These are phyloP conservation scores for Fusarium albidum DNA, from an alignment of 2,329 filamentous ascomycete genomes.

Conservation along the genomic window DNA sequence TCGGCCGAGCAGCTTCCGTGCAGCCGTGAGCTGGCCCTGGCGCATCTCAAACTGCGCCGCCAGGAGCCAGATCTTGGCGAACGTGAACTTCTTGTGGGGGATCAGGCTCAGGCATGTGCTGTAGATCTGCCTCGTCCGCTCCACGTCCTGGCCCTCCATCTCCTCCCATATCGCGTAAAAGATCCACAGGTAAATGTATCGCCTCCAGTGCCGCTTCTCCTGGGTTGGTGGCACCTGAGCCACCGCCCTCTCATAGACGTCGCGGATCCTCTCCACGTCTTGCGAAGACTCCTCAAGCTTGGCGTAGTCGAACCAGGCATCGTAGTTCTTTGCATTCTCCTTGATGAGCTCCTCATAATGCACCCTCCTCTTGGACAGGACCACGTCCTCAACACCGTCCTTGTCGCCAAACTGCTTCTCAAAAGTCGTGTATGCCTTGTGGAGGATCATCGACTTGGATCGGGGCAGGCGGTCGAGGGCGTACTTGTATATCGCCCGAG, in stretches of 20 bases:
- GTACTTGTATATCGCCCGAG: conserved; percentile 96
- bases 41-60: conserved; percentile 94
- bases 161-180: conserved; percentile 98
- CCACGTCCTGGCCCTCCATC: conserved; percentile 79
- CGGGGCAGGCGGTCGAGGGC: conserved; percentile 90
- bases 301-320: conserved; percentile 96
- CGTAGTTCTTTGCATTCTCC: conserved; percentile 95
- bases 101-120: conserved; percentile 86
- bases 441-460: conserved; percentile 82
- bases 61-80: conserved; percentile 94
- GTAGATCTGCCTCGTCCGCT: conserved; percentile 89
- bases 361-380: conserved; percentile 90
- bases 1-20: conserved; percentile 87
- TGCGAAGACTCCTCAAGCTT: conserved; percentile 87
- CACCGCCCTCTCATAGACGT: conserved; percentile 95
- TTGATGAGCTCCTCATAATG: conserved; percentile 95
- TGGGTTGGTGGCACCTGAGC: conserved; percentile 94
- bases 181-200: conserved; percentile 97
- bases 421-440: conserved; percentile 96
- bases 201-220: conserved; percentile 95
- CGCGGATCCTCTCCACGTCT: conserved; percentile 83
- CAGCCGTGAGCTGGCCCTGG: conserved; percentile 79
- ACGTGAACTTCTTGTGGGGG: conserved; percentile 96
- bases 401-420: conserved; percentile 97
- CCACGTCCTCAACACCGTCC: conserved; percentile 94